Evolutionary conservation across 371 early-diverging fungal species (phyloP).

Genomic region (Apophysomyces trapeziformis): DNA sequence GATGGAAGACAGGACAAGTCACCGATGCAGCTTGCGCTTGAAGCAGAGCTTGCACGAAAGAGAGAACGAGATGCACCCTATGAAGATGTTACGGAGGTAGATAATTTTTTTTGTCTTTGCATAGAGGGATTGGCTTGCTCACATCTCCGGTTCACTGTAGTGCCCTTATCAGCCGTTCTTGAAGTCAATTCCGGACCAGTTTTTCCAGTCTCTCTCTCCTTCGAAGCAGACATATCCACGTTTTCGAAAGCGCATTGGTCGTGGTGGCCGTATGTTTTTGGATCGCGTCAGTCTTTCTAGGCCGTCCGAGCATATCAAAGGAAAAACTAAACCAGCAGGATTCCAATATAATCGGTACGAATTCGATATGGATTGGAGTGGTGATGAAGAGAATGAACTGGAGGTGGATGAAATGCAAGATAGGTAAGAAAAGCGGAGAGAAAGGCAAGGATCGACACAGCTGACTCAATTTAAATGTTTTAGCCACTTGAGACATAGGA

Average conservation of each 20-base stretch:
- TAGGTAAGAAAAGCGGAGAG: slow-evolving; percentile 26
- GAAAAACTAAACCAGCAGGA: slow-evolving; percentile 30
- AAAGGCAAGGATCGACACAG: background rate
- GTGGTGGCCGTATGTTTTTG: slow-evolving; percentile 64
- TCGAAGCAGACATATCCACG: slow-evolving; percentile 20
- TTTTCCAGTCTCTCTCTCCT: slow-evolving; percentile 29
- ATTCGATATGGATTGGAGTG: slow-evolving; percentile 40
- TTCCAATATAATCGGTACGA: slow-evolving; percentile 30
- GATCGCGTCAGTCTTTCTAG: slow-evolving; percentile 38
- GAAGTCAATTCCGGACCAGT: slow-evolving; percentile 38
- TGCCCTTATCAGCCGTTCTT: slow-evolving; percentile 57
- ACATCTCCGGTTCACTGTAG: slow-evolving; percentile 20
- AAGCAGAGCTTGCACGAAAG: slow-evolving; percentile 58
- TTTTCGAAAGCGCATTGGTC: slow-evolving; percentile 62
- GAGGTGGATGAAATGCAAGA: slow-evolving; percentile 39
- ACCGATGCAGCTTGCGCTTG: slow-evolving; percentile 46
- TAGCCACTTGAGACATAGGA: slow-evolving; percentile 44
- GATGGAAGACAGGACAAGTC: slow-evolving; percentile 39
- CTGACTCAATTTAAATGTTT: slow-evolving; percentile 4
- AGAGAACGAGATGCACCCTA: slow-evolving; percentile 57
- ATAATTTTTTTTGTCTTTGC: slow-evolving; percentile 2
- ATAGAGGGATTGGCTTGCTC: background rate
- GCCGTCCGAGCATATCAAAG: slow-evolving; percentile 14
- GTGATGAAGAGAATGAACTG: slow-evolving; percentile 38
- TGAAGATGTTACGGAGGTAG: slow-evolving; percentile 63